Conservation (phyloP, 257 asterid species). For the Ajuga chamaepitys region DNA sequence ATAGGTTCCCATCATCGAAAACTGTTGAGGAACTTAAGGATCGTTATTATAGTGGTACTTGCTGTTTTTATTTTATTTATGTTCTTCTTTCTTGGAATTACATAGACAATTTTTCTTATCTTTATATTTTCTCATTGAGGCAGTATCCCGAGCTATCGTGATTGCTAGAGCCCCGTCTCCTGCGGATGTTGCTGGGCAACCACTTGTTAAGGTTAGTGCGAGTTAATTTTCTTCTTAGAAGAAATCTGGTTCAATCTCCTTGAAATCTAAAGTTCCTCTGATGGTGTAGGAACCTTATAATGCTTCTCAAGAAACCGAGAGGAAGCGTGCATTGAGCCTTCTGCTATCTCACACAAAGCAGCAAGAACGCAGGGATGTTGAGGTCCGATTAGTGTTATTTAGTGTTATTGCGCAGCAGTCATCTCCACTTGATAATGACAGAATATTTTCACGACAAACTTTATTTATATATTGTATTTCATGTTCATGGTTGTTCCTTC, state of each 20-base stretch:
- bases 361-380: constrained; percentile 87
- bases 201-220: constrained; percentile 63
- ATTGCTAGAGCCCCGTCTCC: constrained; percentile 72
- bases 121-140: not conserved
- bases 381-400: constrained; percentile 38
- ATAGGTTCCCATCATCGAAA: constrained; percentile 75
- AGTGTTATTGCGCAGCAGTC: constrained; percentile 7
- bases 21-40: constrained; percentile 88
- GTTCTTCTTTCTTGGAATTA: constrained; percentile 1
- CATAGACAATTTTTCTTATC: constrained; percentile 9
- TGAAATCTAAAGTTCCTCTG: constrained; percentile 12
- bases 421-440: not conserved
- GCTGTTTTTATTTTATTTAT: not conserved
- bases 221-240: not conserved
- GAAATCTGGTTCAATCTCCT: constrained; percentile 11
- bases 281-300: constrained; percentile 67
- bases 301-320: constrained; percentile 71
- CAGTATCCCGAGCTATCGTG: constrained; percentile 68
- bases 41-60: constrained; percentile 78
- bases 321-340: constrained; percentile 78
- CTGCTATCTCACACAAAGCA: constrained; percentile 93
- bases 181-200: constrained; percentile 56
- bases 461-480: not conserved
- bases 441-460: not conserved
- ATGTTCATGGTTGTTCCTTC: not conserved